Base-by-base conservation (phyloP, 805 yeast genomes). In the Candida krabiensis region DNA sequence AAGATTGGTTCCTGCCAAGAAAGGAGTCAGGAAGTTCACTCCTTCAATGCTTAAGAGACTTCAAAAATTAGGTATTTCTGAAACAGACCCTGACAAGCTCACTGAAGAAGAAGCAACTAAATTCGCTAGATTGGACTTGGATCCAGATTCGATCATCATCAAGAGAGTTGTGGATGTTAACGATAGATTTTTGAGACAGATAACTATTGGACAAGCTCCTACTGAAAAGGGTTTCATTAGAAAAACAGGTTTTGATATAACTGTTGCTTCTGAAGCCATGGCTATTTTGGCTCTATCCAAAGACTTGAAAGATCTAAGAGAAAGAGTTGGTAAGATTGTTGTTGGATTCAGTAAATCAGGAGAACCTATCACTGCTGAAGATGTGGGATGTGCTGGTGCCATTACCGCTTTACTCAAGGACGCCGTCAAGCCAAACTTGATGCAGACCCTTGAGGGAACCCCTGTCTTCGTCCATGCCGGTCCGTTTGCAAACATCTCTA, bases 391-490 rank as follows among this genome's bases (percentile, higher is more conserved):
- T 67, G 90, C 90, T 15, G 95, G 95, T 60, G 91, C 95, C 19
- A 74, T 85, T 61, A 80, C 91, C 43, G 93, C 91, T 2, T 66
- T 85, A 52, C 69, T 85, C 56, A 84, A 83, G 61, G 95, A 85
- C 61, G 88, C 91, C 13, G 77, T 85, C 50, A 85, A 85, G 60
- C 95, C 95, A 47, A 85, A 85, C 55, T 69, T 85, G 59, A 85
- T 85, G 95, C 95, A 85, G 70, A 83, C 93, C 24, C 73, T 85
- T 57, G 95, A 85, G 66, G 93, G 93, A 50, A 83, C 93, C 17
- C 95, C 95, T 18, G 95, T 85, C 14, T 77, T 85, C 53, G 87
- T 85, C 34, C 95, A 85, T 60, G 93, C 93, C 33, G 95, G 95
- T 47, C 95, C 95, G 44, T 85, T 85, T 58, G 95, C 95, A 55